Percentiles rank a stretch among this genome's conserved stretches.
Evolutionary conservation across 75 land plant species (phyloP).

Genomic region (Chamaecyparis obtusa): DNA sequence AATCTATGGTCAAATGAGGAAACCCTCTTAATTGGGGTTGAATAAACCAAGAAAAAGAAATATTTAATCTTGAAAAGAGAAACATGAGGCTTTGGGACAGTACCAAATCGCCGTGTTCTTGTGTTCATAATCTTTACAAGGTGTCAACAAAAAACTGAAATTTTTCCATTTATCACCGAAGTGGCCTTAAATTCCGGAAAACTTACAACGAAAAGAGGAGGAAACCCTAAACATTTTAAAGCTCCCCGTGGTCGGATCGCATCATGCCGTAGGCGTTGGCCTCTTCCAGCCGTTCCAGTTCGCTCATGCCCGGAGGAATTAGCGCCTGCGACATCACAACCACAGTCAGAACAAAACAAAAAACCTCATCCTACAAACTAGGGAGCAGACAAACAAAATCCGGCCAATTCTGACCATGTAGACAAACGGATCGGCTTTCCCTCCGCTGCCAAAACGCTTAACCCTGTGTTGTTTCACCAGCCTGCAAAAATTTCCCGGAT

Average conservation of each 20-base stretch:
- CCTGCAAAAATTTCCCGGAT: background rate
- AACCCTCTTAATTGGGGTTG: constrained; percentile 3
- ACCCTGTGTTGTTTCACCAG: constrained; percentile 13
- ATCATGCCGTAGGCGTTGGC: constrained; percentile 1
- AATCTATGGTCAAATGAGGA: background rate
- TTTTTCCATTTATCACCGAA: background rate
- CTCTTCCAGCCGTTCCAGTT: constrained; percentile 6
- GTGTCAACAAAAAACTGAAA: background rate
- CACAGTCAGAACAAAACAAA: background rate
- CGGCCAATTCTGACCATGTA: constrained; percentile 8
- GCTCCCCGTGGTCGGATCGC: background rate
- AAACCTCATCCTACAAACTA: background rate
- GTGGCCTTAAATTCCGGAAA: background rate
- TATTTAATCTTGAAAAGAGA: background rate
- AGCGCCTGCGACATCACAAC: constrained; percentile 5
- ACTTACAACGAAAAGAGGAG: background rate
- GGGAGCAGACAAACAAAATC: background rate
- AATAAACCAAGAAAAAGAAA: background rate
- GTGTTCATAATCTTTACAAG: constrained; percentile 9
- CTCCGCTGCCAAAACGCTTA: constrained; percentile 12
- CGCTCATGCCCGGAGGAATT: constrained; percentile 9
- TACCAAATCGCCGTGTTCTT: constrained; percentile 6
- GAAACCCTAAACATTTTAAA: background rate
- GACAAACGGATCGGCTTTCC: constrained; percentile 13
- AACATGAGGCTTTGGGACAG: background rate